A percentile compares a stretch with the other conserved stretches of the same genome.
phyloP scores from a whole-genome alignment of 371 early-diverging fungal genomes.

The Funneliformis caledonium region DNA sequence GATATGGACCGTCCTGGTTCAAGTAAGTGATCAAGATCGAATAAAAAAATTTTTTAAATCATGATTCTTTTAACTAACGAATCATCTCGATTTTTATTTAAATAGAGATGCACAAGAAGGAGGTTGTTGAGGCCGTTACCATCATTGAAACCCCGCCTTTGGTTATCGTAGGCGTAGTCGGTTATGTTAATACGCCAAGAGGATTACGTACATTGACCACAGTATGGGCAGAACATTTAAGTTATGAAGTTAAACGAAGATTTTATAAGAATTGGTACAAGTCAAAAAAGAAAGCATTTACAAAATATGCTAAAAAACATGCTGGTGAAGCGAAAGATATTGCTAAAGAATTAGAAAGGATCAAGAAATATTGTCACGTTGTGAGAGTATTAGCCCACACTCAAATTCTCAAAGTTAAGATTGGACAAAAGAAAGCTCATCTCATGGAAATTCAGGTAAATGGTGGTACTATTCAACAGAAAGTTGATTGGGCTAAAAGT shows the following conservation, averaged over 20 bases:
- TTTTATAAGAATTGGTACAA: slow-evolving; percentile 99
- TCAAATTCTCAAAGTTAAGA: slow-evolving; percentile 93
- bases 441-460: slow-evolving; percentile 99
- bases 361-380: slow-evolving; percentile 98
- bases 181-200: slow-evolving; percentile 98
- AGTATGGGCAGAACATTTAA: slow-evolving; percentile 99
- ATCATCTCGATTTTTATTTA: not conserved
- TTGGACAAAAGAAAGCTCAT: slow-evolving; percentile 99
- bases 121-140: slow-evolving; percentile 99
- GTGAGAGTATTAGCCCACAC: slow-evolving; percentile 99
- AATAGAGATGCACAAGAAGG: slow-evolving; percentile 98
- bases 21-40: slow-evolving; percentile 60
- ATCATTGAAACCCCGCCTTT: slow-evolving; percentile 99
- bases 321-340: slow-evolving; percentile 89
- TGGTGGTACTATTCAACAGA: slow-evolving; percentile 97
- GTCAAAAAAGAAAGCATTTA: slow-evolving; percentile 99
- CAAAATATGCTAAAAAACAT: slow-evolving; percentile 98
- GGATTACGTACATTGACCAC: slow-evolving; percentile 98
- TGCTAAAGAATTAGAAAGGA: slow-evolving; percentile 91
- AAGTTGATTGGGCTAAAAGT: slow-evolving; percentile 97
- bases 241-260: slow-evolving; percentile 97
- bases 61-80: not conserved
- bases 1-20: slow-evolving; percentile 98
- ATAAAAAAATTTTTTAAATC: not conserved
- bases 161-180: slow-evolving; percentile 99